Evolutionary conservation across 1,284 basidiomycete genomes (phyloP).

Genomic region (Fomes fomentarius): DNA sequence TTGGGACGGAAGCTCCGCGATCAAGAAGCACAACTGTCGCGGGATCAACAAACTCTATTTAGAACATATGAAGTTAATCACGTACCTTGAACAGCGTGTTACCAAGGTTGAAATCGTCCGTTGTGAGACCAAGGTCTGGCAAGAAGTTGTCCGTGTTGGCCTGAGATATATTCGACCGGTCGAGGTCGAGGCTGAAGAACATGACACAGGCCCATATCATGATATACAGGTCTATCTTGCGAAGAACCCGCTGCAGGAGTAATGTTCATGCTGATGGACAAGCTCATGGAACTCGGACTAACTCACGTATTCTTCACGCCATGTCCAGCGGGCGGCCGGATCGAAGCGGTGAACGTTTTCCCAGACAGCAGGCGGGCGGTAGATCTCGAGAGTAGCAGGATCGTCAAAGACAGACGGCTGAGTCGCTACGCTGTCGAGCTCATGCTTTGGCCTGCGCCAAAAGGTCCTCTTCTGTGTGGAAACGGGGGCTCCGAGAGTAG

Average conservation of each 20-base stretch:
- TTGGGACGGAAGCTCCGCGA: constrained; percentile 72
- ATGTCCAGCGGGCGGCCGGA: constrained; percentile 69
- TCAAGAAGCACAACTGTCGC: constrained; percentile 53
- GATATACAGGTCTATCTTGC: constrained; percentile 65
- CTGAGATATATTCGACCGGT: constrained; percentile 58
- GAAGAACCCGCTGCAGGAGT: constrained; percentile 46
- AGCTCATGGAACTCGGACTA: neutral
- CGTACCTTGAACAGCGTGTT: constrained; percentile 47
- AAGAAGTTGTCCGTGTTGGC: constrained; percentile 74
- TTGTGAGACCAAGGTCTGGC: constrained; percentile 61
- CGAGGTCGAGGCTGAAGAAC: constrained; percentile 61
- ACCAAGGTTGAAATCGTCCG: constrained; percentile 69
- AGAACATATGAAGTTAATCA: neutral
- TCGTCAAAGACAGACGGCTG: constrained; percentile 48
- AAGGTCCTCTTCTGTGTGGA: constrained; percentile 25
- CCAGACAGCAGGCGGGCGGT: constrained; percentile 59
- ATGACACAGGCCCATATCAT: constrained; percentile 68
- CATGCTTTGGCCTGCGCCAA: constrained; percentile 29
- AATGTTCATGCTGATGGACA: neutral
- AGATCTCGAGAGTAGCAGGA: constrained; percentile 51
- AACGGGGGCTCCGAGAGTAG: constrained; percentile 30
- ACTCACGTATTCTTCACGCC: constrained; percentile 61
- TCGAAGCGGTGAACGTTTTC: constrained; percentile 73
- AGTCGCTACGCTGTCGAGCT: constrained; percentile 37
- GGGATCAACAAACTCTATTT: neutral